A percentile compares a stretch with the other conserved stretches of the same genome.
Evolutionary conservation across 2,329 filamentous ascomycete species (phyloP).

Genomic region (Cordyceps farinosa): DNA sequence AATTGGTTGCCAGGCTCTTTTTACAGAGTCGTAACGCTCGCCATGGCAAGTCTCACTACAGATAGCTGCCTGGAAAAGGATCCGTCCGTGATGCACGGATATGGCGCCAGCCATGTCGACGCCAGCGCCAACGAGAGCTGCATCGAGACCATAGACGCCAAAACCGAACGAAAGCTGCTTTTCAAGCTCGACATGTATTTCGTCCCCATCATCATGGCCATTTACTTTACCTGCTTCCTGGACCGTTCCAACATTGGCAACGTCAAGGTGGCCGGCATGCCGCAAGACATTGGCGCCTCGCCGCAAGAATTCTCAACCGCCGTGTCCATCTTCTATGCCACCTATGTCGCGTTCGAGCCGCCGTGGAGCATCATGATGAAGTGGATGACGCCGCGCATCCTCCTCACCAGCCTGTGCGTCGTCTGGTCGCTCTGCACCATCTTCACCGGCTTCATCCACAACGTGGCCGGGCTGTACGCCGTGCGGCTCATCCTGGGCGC

Average conservation of each 20-base stretch:
- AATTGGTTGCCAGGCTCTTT: too few relatives aligned
- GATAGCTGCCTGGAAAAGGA: slow-evolving; percentile 11
- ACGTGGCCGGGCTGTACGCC: slow-evolving; percentile 26
- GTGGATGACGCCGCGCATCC: slow-evolving; percentile 30
- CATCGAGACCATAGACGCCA: slow-evolving; percentile 27
- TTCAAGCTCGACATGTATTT: slow-evolving; percentile 32
- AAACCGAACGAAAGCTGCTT: slow-evolving; percentile 29
- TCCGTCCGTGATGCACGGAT: not conserved
- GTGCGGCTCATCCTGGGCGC: slow-evolving; percentile 26
- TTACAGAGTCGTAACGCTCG: not conserved
- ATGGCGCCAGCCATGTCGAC: not conserved
- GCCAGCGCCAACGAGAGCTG: slow-evolving; percentile 4
- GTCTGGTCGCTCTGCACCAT: slow-evolving; percentile 29
- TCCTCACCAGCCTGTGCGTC: slow-evolving; percentile 27
- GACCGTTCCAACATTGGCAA: slow-evolving; percentile 51
- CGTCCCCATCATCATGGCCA: slow-evolving; percentile 48
- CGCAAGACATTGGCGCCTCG: slow-evolving; percentile 31
- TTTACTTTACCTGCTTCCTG: slow-evolving; percentile 53
- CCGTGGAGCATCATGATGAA: slow-evolving; percentile 33
- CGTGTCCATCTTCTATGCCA: slow-evolving; percentile 32
- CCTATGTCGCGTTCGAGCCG: slow-evolving; percentile 31
- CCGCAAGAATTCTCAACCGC: slow-evolving; percentile 31
- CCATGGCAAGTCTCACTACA: not conserved
- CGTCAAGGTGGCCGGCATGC: slow-evolving; percentile 33
- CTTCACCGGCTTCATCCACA: slow-evolving; percentile 30